These are phyloP conservation scores for Phytophthora sp. DNA, from an alignment of 352 stramenopile genomes.

Conservation along the genomic window DNA sequence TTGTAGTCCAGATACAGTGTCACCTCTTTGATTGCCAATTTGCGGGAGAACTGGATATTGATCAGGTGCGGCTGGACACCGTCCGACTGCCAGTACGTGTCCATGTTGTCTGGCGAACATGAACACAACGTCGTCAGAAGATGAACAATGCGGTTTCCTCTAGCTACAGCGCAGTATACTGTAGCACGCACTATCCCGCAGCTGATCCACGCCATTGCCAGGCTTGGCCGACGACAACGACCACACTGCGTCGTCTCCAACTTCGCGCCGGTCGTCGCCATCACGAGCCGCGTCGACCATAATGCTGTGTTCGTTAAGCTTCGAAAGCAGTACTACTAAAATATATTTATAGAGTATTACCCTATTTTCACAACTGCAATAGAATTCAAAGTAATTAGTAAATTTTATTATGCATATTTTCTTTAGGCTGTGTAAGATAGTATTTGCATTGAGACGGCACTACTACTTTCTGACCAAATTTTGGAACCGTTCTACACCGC, in stretches of 20 bases:
- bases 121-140: not conserved
- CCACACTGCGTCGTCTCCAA: slow-evolving; percentile 93
- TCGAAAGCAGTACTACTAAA: too few species aligned
- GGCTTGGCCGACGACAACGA: slow-evolving; percentile 97
- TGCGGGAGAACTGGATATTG: slow-evolving; percentile 97
- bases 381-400: too few species aligned
- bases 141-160: not conserved
- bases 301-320: too few species aligned
- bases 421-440: too few species aligned
- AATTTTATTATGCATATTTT: too few species aligned
- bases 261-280: slow-evolving; percentile 55
- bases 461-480: too few species aligned
- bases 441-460: too few species aligned
- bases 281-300: slow-evolving; percentile 1
- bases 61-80: slow-evolving; percentile 96
- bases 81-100: slow-evolving; percentile 99
- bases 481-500: too few species aligned
- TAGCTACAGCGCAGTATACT: not conserved
- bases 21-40: slow-evolving; percentile 94
- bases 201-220: slow-evolving; percentile 97
- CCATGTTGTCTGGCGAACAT: slow-evolving; percentile 78
- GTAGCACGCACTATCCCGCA: slow-evolving; percentile 89
- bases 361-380: too few species aligned
- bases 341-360: too few species aligned
- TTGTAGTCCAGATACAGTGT: slow-evolving; percentile 98